Percentiles rank a stretch among this genome's conserved stretches.
These are phyloP conservation scores for Dictyostelium discoideum DNA, from an alignment of 78 protist species.

Conservation along the genomic window dicty_2.7 NC_007089.4:1345501-1346000, in stretches of 20 bases:
- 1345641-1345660: slow-evolving; percentile 27
- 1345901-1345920: not conserved
- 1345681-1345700: slow-evolving; percentile 26
- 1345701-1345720: not conserved
- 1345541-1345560: slow-evolving; percentile 17
- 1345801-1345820: not conserved
- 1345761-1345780: not conserved
- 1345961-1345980: not conserved
- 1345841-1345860: slow-evolving; percentile 10
- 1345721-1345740: slow-evolving; percentile 30
- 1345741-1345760: not conserved
- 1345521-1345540: slow-evolving; percentile 44
- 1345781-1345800: slow-evolving; percentile 15
- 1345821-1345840: slow-evolving; percentile 53
- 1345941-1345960: not conserved
- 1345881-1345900: slow-evolving; percentile 64
- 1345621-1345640: slow-evolving; percentile 15
- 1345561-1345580: slow-evolving; percentile 42
- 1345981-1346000: not conserved
- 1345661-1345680: slow-evolving; percentile 22
- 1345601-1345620: slow-evolving; percentile 15
- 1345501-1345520: slow-evolving; percentile 26
- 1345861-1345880: slow-evolving; percentile 39
- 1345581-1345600: slow-evolving; percentile 15
- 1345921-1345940: not conserved